Evolutionary conservation across 306 rosid genomes (phyloP), one percentile per base, ranked within the genome.

Genomic region (Hippophae gyantsensis): DNA sequence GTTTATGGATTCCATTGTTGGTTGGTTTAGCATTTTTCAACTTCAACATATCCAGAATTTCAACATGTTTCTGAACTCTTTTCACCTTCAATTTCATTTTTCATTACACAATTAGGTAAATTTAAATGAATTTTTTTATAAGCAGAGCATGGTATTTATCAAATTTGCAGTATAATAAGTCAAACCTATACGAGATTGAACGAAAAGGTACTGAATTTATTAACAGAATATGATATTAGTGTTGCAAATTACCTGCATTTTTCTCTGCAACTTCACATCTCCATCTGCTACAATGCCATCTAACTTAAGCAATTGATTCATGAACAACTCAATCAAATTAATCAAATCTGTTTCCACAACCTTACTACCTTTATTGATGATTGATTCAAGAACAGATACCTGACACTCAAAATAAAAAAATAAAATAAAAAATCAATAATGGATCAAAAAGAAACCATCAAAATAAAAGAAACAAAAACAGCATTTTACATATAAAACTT

Each of bases 1-100:
- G n/a, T 14, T 27, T 54, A 56, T 74, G 57, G 52, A 41, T 65
- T 64, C 68, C 81, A 43, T 82, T 73, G 71, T 66, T 62, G 41
- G 63, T 60, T 26, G 84, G 56, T 73, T 66, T 63, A 25, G 96
- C 72, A 67, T 80, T 92, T 74, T 85, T 92, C 1, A 74, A 57
- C 80, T 88, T 92, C 75, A 92, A 76, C 79, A 81, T 18, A 67
- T 92, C 99, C 54, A 92, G 78, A 57, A 89, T 85, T 82, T 92
- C 99, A 50, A 92, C 99, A 66, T 68, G 83, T 67, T 88, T 85
- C 65, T 92, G 99, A 53, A 92, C 99, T 86, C 99, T 82, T 65
- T 43, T 88, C 53, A 92, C 99, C 99, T 92, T 58, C 74, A 74
- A 70, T 46, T 0, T 46, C 9, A 49, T 13, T 32, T 54, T 65